Percentiles rank a stretch among this genome's conserved stretches.
Conservation (phyloP, 2,329 filamentous ascomycete species). For the Aciculosporium take region DNA sequence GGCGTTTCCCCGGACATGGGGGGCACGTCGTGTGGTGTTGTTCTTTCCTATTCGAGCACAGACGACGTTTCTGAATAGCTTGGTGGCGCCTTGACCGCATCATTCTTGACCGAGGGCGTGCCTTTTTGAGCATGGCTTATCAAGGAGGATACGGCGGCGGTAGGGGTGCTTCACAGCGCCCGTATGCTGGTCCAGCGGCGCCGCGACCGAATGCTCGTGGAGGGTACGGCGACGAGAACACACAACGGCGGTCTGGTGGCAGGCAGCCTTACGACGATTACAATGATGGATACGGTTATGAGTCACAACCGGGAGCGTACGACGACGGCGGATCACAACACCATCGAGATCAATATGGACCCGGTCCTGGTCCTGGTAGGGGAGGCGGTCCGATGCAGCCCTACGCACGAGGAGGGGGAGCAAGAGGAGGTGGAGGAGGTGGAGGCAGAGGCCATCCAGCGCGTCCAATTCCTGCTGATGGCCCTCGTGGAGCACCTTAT, state of each 20-base stretch:
- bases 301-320: constrained; percentile 29
- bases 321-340: constrained; percentile 16
- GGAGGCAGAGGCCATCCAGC: constrained; percentile 22
- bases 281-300: constrained; percentile 31
- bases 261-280: constrained; percentile 31
- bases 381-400: constrained; percentile 27
- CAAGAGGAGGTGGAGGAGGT: neutral
- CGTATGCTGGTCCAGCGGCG: constrained; percentile 32
- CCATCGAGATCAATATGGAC: constrained; percentile 27
- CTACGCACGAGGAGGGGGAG: constrained; percentile 27
- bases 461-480: constrained; percentile 25
- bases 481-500: constrained; percentile 21
- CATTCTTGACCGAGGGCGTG: neutral
- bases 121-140: constrained; percentile 32
- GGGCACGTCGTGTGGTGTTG: neutral
- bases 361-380: constrained; percentile 23
- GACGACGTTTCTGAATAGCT: neutral
- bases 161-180: constrained; percentile 27
- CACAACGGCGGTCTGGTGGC: constrained; percentile 20
- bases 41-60: neutral
- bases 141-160: constrained; percentile 27
- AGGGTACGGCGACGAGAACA: constrained; percentile 18
- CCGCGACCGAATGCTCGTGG: constrained; percentile 23
- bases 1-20: constrained; percentile 1
- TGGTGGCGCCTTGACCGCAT: neutral